Evolutionary conservation across 805 yeast species (phyloP).

Genomic region (Ogataea populi-albae): DNA sequence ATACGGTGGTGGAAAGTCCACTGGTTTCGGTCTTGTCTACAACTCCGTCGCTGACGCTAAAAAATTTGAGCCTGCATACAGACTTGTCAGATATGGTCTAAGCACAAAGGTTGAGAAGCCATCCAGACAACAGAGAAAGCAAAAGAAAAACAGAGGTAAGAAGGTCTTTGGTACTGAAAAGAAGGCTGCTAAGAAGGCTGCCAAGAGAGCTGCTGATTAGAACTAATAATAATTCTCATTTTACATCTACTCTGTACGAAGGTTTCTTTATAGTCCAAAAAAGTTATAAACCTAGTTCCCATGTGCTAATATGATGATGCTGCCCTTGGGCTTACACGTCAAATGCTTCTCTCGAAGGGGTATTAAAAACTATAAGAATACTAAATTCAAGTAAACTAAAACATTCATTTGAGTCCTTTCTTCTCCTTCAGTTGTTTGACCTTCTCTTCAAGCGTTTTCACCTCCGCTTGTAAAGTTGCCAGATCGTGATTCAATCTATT

Average conservation of each 20-base stretch:
- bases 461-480: constrained; percentile 79
- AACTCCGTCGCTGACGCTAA: constrained; percentile 96
- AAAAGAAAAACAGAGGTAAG: constrained; percentile 99
- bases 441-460: constrained; percentile 71
- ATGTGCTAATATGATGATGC: too few species aligned
- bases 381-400: neutral
- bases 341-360: too few species aligned
- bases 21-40: constrained; percentile 99
- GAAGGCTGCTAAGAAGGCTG: constrained; percentile 88
- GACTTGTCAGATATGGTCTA: constrained; percentile 98
- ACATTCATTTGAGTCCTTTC: constrained; percentile 38
- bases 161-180: constrained; percentile 98
- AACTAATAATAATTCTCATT: constrained; percentile 9
- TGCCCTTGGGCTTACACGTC: too few species aligned
- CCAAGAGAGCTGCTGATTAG: constrained; percentile 87
- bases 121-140: constrained; percentile 99
- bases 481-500: constrained; percentile 90
- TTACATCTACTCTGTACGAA: constrained; percentile 4
- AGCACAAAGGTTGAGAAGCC: constrained; percentile 95
- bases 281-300: too few species aligned
- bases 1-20: constrained; percentile 99
- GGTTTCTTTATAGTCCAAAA: constrained; percentile 1
- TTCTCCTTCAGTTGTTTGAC: constrained; percentile 60
- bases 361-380: constrained; percentile 1
- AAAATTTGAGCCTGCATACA: constrained; percentile 98